Conservation (phyloP, 495 filamentous ascomycete genomes). For the Aspergillus wentii region DNA sequence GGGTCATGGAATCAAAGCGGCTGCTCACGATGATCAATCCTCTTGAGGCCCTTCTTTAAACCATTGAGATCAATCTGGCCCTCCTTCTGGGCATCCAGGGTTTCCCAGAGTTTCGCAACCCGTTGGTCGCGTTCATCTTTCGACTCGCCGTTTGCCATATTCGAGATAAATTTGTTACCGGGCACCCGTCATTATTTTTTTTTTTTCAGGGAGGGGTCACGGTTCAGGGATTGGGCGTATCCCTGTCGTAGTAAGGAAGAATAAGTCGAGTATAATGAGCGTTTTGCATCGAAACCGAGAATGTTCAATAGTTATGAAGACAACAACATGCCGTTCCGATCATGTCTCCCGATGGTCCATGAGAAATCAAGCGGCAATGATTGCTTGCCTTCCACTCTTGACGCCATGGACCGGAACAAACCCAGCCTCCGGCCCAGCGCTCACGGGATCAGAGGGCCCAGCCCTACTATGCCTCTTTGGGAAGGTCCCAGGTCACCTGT, state of each 20-base stretch:
- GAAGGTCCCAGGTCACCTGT: constrained; percentile 6
- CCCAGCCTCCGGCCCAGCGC: constrained; percentile 28
- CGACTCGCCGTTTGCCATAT: constrained; percentile 52
- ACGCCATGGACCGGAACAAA: constrained; percentile 15
- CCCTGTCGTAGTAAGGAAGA: constrained; percentile 20
- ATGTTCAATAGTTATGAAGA: too few relatives aligned
- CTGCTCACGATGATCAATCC: constrained; percentile 87
- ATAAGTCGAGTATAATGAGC: not conserved
- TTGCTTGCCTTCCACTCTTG: constrained; percentile 27
- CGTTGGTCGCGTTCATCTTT: constrained; percentile 70
- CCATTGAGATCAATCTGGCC: constrained; percentile 79
- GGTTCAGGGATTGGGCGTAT: constrained; percentile 8
- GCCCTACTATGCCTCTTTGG: constrained; percentile 35
- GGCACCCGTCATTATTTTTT: constrained; percentile 37
- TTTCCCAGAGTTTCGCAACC: constrained; percentile 73
- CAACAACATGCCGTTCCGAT: too few relatives aligned
- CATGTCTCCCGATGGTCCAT: constrained; percentile 13
- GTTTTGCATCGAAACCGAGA: constrained; percentile 18
- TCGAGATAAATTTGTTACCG: constrained; percentile 35
- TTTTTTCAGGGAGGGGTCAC: constrained; percentile 19
- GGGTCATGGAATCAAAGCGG: constrained; percentile 12
- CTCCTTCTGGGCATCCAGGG: constrained; percentile 68
- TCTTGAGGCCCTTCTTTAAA: constrained; percentile 75
- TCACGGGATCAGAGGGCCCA: constrained; percentile 31
- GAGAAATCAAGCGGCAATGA: constrained; percentile 35